Evolutionary conservation across 2,329 filamentous ascomycete genomes (phyloP), one percentile per base, ranked within the genome.

Genomic region (Alternaria arborescens): DNA sequence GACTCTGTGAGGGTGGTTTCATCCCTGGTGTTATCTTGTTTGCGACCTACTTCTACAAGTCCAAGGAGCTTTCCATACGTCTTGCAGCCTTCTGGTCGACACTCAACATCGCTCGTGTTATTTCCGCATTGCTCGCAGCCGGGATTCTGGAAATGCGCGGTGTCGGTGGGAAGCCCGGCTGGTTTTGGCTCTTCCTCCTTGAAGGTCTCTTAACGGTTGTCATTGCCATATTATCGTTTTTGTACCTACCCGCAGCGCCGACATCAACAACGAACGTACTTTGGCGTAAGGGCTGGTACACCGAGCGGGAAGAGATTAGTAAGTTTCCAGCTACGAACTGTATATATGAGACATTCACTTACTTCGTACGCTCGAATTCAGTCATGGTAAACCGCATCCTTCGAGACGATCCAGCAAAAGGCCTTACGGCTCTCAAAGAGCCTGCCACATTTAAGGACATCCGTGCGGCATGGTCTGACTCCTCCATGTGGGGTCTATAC

Each of bases 21-120:
- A 88, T 89, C 50, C 86, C 87, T 0, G 87, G 87, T 57, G 85
- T 86, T 18, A 84, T 90, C 16, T 79, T 90, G 0, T 92, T 89
- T 77, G 81, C 92, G 5, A 89, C 87, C 1, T 93, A 93, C 77
- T 93, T 90, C 77, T 93, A 92, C 80, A 93, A 87, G 54, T 86
- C 86, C 3, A 84, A 84, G 47, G 91, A 93, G 74, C 81, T 93
- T 0, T 88, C 90, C 0, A 83, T 86, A 3, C 85, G 91, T 1
- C 80, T 93, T 22, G 86, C 86, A 65, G 86, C 83, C 62, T 92
- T 93, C 80, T 93, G 90, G 90, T 87, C 87, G 0, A 84, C 89
- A 0, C 85, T 89, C 8, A 85, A 85, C 55, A 78, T 82, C 0
- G 84, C 84, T 1, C 82, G 83, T 43, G 85, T 88, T 36, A 71